Base-by-base conservation (phyloP, 495 filamentous ascomycete genomes). In the Neurospora hispaniola region DNA sequence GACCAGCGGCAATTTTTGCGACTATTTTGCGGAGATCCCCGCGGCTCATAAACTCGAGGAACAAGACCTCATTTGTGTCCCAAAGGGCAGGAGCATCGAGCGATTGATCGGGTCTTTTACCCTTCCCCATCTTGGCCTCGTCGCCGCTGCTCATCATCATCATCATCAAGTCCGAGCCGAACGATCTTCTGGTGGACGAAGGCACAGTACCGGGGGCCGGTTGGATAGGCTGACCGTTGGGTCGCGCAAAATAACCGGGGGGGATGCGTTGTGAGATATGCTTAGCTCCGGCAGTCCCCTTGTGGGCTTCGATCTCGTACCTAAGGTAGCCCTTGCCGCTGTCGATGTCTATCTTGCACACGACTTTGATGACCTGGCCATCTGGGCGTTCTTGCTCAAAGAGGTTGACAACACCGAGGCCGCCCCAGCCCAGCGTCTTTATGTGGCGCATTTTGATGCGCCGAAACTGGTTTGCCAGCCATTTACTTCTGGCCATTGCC, bases 31-130 rank as follows among this genome's bases (percentile, higher is more conserved):
- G 31, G 35, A 73, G 54, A 42, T 75, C 42, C 10, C 73, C 73
- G 12, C 73, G 62, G 6, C 10, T 7, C 73, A 75, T 75, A 31
- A 66, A 75, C 71, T 75, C 68, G 69, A 75, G 59, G 20, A 75
- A 75, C 18, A 75, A 68, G 8, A 75, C 68, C 8, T 31, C 5
- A 1, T 3, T 31, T 62, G 54, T 8, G 20, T 8, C 23, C 54
- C 54, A 62, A 27, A 54, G 4, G 23, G 46, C 20, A 54, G 23
- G 4, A 10, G n/a, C 44, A 7, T 44, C 18, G 46, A 11, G n/a
- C 20, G 8, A 20, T 54, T 20, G 9, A 12, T 62, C 23, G 27
- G 12, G 20, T 23, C 35, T 38, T 38, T 27, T 59, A 20, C 48
- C 48, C 48, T 62, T 31, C 9, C 10, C 44, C n/a, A 16, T 5